Conservation (phyloP, 2,329 filamentous ascomycete genomes). For the Cordyceps militaris region DNA sequence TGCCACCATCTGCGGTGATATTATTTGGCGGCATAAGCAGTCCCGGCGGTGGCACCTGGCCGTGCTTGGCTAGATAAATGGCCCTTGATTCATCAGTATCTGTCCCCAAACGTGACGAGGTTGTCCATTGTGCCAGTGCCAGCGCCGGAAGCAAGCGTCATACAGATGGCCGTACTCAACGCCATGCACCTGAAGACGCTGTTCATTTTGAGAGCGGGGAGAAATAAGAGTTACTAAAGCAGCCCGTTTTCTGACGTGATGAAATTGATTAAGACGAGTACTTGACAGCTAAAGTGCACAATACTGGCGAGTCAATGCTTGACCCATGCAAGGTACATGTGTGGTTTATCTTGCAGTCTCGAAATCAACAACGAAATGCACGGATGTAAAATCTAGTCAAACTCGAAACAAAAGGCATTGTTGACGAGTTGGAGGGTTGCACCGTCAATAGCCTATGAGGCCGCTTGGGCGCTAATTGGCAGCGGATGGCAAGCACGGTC, state of each 20-base stretch:
- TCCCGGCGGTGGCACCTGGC: constrained; percentile 56
- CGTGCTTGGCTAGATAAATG: constrained; percentile 55
- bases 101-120: constrained; percentile 66
- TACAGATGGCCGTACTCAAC: neutral
- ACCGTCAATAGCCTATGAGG: neutral
- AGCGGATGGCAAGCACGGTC: neutral
- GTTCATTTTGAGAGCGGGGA: neutral
- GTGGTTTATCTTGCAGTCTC: neutral
- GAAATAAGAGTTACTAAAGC: neutral
- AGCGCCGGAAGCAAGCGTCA: neutral
- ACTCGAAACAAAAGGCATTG: neutral
- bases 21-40: constrained; percentile 37
- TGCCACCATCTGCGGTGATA: constrained; percentile 56
- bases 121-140: constrained; percentile 38
- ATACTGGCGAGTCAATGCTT: too few relatives aligned
- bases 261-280: neutral
- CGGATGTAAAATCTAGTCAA: neutral
- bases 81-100: constrained; percentile 68
- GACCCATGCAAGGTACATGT: neutral
- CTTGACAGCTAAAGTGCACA: neutral
- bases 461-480: neutral
- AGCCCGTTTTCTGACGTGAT: neutral
- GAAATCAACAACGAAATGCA: neutral
- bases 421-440: neutral
- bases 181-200: neutral